phyloP scores from a whole-genome alignment of 1,139 yeast genomes.

The Yamadazyma atlantica region DNA sequence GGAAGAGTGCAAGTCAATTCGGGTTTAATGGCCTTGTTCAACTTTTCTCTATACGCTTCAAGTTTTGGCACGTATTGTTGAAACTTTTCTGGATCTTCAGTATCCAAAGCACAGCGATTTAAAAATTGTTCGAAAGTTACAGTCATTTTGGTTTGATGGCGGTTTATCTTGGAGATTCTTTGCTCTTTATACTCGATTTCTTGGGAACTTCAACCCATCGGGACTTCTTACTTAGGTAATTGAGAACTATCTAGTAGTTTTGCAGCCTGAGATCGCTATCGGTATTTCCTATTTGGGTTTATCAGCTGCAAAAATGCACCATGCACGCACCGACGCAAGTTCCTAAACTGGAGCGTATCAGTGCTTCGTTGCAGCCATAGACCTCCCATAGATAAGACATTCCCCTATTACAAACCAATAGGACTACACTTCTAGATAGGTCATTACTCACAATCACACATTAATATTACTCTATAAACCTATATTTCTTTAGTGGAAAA shows the following conservation, averaged over 20 bases:
- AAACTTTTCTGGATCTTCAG: neutral
- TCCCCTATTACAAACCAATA: no score
- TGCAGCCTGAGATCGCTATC: neutral
- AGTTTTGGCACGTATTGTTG: conserved; percentile 47
- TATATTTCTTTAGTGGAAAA: neutral
- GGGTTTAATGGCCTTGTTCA: conserved; percentile 34
- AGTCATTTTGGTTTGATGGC: conserved; percentile 2
- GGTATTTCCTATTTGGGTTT: neutral
- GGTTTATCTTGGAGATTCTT: neutral
- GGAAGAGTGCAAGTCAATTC: conserved; percentile 33
- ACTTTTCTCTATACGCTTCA: conserved; percentile 33
- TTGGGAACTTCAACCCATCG: neutral
- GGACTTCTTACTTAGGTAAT: neutral
- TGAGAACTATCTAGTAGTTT: no score
- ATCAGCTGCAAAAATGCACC: neutral
- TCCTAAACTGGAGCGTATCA: no score
- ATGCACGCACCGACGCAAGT: neutral
- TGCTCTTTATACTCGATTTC: neutral
- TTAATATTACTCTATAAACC: neutral
- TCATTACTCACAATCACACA: no score
- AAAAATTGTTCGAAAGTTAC: conserved; percentile 14
- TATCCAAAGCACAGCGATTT: neutral
- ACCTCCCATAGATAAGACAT: no score
- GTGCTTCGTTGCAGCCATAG: no score
- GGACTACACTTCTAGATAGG: no score